phyloP scores from a whole-genome alignment of 1,284 basidiomycete species.

The Sporisorium exsertum region DNA sequence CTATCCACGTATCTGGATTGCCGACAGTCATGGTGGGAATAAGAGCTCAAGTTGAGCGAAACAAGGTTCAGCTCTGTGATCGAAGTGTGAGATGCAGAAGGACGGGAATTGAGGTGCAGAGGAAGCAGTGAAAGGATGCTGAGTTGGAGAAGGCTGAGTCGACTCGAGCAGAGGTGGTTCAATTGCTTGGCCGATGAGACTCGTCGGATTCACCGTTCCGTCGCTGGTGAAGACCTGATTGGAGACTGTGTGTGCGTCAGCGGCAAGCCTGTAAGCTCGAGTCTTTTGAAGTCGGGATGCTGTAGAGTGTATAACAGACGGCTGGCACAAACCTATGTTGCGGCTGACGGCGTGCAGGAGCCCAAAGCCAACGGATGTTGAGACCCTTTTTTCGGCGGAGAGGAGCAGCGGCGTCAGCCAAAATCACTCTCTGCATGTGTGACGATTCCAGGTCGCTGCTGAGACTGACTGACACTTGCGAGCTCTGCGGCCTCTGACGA shows the following conservation, averaged over 20 bases:
- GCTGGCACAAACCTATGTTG: background rate
- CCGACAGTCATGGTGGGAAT: conserved; percentile 40
- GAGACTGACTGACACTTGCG: background rate
- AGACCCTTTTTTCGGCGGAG: conserved; percentile 36
- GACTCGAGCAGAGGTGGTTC: background rate
- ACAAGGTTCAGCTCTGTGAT: background rate
- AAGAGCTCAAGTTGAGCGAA: conserved; percentile 1
- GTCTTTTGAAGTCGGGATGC: background rate
- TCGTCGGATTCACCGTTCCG: background rate
- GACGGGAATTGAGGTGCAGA: background rate
- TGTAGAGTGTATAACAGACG: background rate
- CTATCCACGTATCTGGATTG: conserved; percentile 65
- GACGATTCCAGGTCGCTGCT: background rate
- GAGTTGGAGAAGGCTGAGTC: background rate
- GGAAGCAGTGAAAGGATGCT: background rate
- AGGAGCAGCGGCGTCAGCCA: conserved; percentile 10
- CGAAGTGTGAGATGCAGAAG: background rate
- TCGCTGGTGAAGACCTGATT: background rate
- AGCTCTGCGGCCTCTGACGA: conserved; percentile 4
- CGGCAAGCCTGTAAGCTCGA: background rate
- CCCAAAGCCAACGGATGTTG: conserved; percentile 10
- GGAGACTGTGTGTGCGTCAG: background rate
- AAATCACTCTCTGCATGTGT: background rate
- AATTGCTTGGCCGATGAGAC: background rate
- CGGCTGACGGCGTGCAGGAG: conserved; percentile 1